These are phyloP conservation scores for Viola odorata DNA, from an alignment of 345 rosid genomes.

Conservation along the genomic window DNA sequence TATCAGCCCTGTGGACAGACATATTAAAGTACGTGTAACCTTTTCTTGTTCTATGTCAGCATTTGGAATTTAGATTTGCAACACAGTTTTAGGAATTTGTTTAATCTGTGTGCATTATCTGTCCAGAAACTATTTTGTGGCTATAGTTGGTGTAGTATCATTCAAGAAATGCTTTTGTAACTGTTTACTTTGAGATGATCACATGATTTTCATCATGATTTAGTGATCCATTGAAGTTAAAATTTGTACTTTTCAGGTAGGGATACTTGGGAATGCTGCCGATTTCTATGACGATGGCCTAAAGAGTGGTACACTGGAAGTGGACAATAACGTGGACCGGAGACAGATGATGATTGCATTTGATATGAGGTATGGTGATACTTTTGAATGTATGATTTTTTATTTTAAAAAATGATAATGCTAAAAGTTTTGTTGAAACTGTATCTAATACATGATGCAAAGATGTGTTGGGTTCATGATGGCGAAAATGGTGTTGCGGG, in stretches of 20 bases:
- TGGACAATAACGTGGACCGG: conserved; percentile 52
- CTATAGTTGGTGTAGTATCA: too few relatives aligned
- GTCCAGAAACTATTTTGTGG: too few relatives aligned
- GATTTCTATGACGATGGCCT: conserved; percentile 68
- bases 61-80: background rate
- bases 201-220: background rate
- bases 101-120: too few relatives aligned
- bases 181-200: background rate
- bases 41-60: conserved; percentile 1
- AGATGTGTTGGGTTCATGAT: conserved; percentile 96
- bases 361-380: conserved; percentile 70
- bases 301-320: conserved; percentile 35
- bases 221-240: background rate
- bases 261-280: conserved; percentile 91
- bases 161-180: background rate
- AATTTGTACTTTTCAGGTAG: conserved; percentile 43
- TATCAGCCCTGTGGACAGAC: conserved; percentile 90
- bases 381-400: background rate
- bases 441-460: conserved; percentile 18
- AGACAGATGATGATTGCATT: conserved; percentile 96
- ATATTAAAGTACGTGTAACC: conserved; percentile 62
- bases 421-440: conserved; percentile 13
- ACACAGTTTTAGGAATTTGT: too few relatives aligned
- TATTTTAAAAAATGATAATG: conserved; percentile 1
- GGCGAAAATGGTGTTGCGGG: conserved; percentile 96